phyloP scores from a whole-genome alignment of 345 rosid species.

The Limnanthes douglasii region DNA sequence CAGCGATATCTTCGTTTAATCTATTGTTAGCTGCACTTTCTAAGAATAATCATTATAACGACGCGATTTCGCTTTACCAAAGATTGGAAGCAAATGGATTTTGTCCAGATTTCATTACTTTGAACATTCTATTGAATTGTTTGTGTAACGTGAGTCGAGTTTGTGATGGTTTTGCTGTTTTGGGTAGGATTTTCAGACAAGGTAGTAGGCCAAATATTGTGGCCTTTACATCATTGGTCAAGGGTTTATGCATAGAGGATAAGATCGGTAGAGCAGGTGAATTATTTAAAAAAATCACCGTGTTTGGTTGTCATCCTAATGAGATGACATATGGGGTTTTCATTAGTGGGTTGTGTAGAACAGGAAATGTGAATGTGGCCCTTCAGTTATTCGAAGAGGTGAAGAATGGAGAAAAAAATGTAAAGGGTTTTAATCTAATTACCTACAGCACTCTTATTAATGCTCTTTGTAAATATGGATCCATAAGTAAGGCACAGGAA shows the following conservation, averaged over 20 bases:
- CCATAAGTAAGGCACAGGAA: slow-evolving; percentile 14
- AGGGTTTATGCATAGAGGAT: slow-evolving; percentile 15
- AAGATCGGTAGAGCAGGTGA: slow-evolving; percentile 1
- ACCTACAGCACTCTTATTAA: slow-evolving; percentile 12
- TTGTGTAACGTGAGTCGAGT: slow-evolving; percentile 5
- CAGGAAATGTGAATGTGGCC: too few relatives aligned
- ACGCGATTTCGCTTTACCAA: slow-evolving; percentile 6
- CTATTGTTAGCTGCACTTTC: slow-evolving; percentile 8
- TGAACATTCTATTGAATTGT: slow-evolving; percentile 18
- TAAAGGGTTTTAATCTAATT: background rate
- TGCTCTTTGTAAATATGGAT: slow-evolving; percentile 19
- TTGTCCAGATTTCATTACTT: slow-evolving; percentile 9
- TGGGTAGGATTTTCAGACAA: slow-evolving; percentile 15
- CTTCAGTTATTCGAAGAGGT: background rate
- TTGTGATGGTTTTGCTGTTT: slow-evolving; percentile 12
- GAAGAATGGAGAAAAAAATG: background rate
- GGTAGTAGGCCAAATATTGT: slow-evolving; percentile 11
- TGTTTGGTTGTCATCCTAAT: slow-evolving; percentile 9
- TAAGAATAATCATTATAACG: slow-evolving; percentile 9
- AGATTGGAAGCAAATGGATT: slow-evolving; percentile 7
- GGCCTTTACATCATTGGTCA: slow-evolving; percentile 15
- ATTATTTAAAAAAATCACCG: slow-evolving; percentile 8
- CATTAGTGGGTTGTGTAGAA: background rate
- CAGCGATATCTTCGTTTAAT: slow-evolving; percentile 7
- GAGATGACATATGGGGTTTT: slow-evolving; percentile 1